A percentile compares a stretch with the other conserved stretches of the same genome.
These are phyloP conservation scores for Malus sylvestris DNA, from an alignment of 306 rosid species.

Conservation along the genomic window DNA sequence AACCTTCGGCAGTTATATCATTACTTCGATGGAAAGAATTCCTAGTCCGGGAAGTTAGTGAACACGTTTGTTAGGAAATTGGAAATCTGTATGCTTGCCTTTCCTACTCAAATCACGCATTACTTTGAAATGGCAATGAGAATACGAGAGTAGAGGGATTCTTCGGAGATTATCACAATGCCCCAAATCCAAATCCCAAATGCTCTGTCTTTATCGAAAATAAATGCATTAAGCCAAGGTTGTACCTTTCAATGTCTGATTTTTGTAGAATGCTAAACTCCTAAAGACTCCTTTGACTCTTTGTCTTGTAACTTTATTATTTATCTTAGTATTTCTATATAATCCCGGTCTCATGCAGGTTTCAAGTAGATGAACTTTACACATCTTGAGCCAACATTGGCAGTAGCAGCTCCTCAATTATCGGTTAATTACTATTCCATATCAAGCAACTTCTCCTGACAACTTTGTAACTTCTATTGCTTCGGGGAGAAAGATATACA, in stretches of 20 bases:
- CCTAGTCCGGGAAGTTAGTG: background rate
- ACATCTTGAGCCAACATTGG: background rate
- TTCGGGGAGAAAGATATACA: background rate
- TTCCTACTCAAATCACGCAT: background rate
- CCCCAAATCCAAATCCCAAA: background rate
- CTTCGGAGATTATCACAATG: background rate
- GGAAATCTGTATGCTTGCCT: background rate
- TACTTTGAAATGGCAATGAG: background rate
- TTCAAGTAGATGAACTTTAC: background rate
- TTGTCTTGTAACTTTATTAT: background rate
- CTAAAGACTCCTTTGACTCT: background rate
- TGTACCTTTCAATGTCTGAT: background rate
- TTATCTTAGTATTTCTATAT: background rate
- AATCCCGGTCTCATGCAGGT: background rate
- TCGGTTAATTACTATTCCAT: background rate
- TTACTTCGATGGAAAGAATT: background rate
- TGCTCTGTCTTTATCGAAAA: background rate
- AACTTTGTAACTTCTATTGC: background rate
- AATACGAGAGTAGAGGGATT: background rate
- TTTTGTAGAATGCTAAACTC: background rate
- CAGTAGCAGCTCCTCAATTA: background rate
- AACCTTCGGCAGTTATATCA: background rate
- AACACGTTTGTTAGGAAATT: background rate
- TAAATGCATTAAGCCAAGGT: slow-evolving; percentile 2
- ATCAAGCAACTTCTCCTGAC: background rate